A percentile compares a stretch with the other conserved stretches of the same genome.
These are phyloP conservation scores for Pyrenophora tritici-repentis DNA, from an alignment of 2,329 filamentous ascomycete species.

Conservation along the genomic window DNA sequence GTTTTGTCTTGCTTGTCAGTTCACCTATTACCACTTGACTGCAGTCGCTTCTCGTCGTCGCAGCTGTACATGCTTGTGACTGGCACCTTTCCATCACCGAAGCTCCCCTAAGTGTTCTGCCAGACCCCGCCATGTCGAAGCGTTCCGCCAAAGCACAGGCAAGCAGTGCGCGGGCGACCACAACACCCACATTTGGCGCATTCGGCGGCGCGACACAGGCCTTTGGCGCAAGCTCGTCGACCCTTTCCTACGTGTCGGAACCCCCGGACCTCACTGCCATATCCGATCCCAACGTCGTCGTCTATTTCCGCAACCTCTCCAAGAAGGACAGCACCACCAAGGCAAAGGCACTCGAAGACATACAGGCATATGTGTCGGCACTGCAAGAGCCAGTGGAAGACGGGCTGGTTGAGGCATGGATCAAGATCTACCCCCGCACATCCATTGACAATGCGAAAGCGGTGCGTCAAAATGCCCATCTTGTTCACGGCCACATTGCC, in stretches of 20 bases:
- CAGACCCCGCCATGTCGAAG: constrained; percentile 58
- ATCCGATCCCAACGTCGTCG: constrained; percentile 78
- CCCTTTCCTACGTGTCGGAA: constrained; percentile 84
- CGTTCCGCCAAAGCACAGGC: constrained; percentile 65
- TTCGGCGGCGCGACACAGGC: constrained; percentile 50
- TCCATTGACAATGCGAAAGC: constrained; percentile 88
- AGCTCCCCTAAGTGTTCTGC: not conserved
- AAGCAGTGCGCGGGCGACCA: constrained; percentile 65
- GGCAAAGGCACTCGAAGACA: constrained; percentile 84
- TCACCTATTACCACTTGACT: not conserved
- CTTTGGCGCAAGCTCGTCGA: constrained; percentile 58
- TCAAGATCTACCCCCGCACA: constrained; percentile 82
- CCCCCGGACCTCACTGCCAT: constrained; percentile 79
- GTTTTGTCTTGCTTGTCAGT: constrained; percentile 3
- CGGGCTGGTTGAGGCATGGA: constrained; percentile 84
- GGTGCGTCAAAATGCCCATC: constrained; percentile 85
- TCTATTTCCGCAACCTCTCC: constrained; percentile 87
- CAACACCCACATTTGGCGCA: constrained; percentile 47
- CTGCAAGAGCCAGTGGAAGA: constrained; percentile 72
- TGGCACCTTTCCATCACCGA: not conserved
- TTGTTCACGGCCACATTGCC: constrained; percentile 68
- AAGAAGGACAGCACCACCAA: constrained; percentile 96
- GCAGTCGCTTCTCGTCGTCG: too few relatives aligned
- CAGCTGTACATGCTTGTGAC: too few relatives aligned
- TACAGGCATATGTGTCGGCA: constrained; percentile 68